These are phyloP conservation scores for Cucurbita maxima DNA, from an alignment of 306 rosid species.

Conservation along the genomic window DNA sequence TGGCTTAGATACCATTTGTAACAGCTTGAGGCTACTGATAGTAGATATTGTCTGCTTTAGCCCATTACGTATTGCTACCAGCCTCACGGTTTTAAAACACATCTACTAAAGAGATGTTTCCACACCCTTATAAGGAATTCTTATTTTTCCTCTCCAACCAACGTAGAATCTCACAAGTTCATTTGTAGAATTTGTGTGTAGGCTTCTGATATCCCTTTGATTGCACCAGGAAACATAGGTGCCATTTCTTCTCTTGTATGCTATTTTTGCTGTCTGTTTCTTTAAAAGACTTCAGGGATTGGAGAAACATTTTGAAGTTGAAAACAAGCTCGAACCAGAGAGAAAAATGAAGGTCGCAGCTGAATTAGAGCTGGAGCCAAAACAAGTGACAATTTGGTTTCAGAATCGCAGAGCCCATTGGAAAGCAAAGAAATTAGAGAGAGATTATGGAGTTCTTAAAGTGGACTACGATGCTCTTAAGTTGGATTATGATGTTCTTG, in stretches of 20 bases:
- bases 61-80: too few relatives aligned
- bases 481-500: slow-evolving; percentile 28
- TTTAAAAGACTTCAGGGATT: slow-evolving; percentile 15
- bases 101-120: too few relatives aligned
- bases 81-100: too few relatives aligned
- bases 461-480: slow-evolving; percentile 41
- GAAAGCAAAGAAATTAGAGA: slow-evolving; percentile 67
- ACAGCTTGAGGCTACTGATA: too few relatives aligned
- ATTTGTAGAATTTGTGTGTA: not conserved
- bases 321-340: slow-evolving; percentile 67
- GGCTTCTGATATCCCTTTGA: not conserved
- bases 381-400: slow-evolving; percentile 79
- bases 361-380: slow-evolving; percentile 53
- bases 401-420: slow-evolving; percentile 78
- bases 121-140: too few relatives aligned
- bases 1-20: too few relatives aligned
- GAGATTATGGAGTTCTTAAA: slow-evolving; percentile 45
- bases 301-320: slow-evolving; percentile 51
- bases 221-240: not conserved
- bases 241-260: not conserved
- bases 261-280: not conserved
- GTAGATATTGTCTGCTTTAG: too few relatives aligned
- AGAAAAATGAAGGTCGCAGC: slow-evolving; percentile 46
- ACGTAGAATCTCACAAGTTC: not conserved
- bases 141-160: too few relatives aligned